Evolutionary conservation across 305 asterid genomes (phyloP).

Genomic region (Stenogyne calaminthoides): DNA sequence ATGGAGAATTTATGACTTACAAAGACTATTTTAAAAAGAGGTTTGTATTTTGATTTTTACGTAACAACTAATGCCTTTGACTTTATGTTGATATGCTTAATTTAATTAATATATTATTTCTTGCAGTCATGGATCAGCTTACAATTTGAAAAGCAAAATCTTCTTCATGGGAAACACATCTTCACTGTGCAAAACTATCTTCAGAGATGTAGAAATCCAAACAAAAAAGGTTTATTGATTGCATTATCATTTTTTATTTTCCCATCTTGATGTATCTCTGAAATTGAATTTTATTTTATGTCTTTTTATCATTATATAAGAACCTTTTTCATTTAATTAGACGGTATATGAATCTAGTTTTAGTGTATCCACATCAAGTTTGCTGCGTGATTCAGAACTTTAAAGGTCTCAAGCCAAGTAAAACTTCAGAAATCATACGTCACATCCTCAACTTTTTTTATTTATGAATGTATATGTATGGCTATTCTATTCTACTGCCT

Average conservation of each 20-base stretch:
- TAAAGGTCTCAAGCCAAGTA: neutral
- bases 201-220: conserved; percentile 42
- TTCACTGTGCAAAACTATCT: conserved; percentile 60
- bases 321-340: neutral
- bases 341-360: neutral
- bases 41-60: conserved; percentile 38
- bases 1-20: conserved; percentile 51
- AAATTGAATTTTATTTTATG: neutral
- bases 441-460: neutral
- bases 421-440: neutral
- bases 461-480: neutral
- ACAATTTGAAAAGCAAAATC: conserved; percentile 46
- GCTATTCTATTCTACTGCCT: neutral
- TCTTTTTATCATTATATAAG: neutral
- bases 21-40: conserved; percentile 43
- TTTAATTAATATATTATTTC: neutral
- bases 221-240: conserved; percentile 53
- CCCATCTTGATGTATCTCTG: neutral
- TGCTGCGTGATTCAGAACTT: neutral
- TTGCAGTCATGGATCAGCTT: conserved; percentile 64
- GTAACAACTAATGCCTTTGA: neutral
- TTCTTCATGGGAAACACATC: conserved; percentile 51
- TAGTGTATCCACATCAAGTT: neutral
- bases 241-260: neutral
- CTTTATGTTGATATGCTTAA: neutral